Evolutionary conservation across 441 rosid genomes (phyloP).

Genomic region (Adansonia madagascariensis): DNA sequence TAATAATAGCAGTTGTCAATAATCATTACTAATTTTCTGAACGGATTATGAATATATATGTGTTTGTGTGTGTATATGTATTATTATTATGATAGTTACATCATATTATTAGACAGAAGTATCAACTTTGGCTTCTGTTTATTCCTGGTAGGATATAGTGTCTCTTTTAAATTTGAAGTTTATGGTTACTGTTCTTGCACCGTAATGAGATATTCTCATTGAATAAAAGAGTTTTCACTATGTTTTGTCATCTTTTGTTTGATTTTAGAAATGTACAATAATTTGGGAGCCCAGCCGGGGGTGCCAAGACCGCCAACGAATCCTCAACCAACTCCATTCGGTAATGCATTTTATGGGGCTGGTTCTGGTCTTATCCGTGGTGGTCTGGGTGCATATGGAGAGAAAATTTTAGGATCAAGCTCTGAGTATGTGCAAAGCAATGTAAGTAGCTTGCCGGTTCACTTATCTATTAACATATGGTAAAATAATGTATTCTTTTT

Average conservation of each 20-base stretch:
- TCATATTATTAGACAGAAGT: background rate
- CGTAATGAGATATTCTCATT: background rate
- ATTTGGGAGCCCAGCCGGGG: constrained; percentile 71
- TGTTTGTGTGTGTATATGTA: background rate
- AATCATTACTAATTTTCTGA: background rate
- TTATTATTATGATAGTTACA: background rate
- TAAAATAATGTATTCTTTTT: background rate
- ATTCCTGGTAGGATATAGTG: background rate
- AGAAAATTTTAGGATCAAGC: constrained; percentile 81
- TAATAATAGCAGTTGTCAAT: constrained; percentile 13
- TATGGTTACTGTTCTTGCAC: background rate
- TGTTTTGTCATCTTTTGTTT: background rate
- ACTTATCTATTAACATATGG: background rate
- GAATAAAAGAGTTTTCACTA: background rate
- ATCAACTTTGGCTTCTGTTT: background rate
- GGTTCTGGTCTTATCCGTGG: constrained; percentile 90
- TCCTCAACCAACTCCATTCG: constrained; percentile 81
- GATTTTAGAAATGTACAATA: constrained; percentile 69
- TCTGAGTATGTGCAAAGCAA: constrained; percentile 96
- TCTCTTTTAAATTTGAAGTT: background rate
- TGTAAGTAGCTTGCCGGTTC: constrained; percentile 50
- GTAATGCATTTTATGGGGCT: constrained; percentile 86
- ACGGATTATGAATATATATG: background rate
- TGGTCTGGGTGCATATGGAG: constrained; percentile 93
- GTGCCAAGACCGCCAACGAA: constrained; percentile 54